Percentiles rank a stretch among this genome's conserved stretches.
Evolutionary conservation across 2,329 filamentous ascomycete species (phyloP).

Genomic region (Emmonsiellopsis sp.): DNA sequence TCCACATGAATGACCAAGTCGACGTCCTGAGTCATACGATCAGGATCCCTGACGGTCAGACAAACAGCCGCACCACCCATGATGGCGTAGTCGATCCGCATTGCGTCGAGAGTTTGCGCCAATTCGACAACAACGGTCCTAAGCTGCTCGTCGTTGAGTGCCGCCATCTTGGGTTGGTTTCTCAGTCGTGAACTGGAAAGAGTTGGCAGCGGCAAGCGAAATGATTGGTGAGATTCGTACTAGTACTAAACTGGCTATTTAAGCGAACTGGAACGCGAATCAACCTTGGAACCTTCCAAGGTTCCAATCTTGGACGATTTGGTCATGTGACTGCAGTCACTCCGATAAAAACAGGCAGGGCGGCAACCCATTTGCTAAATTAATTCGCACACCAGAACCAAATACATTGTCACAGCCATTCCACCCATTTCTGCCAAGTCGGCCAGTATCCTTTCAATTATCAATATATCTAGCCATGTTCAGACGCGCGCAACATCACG

Average conservation of each 20-base stretch:
- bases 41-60: background rate
- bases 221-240: no score
- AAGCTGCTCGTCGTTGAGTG: background rate
- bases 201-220: no score
- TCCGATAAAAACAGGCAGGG: no score
- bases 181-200: no score
- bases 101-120: constrained; percentile 7
- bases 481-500: constrained; percentile 1
- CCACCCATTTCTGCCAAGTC: background rate
- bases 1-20: constrained; percentile 12
- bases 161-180: background rate
- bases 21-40: constrained; percentile 7
- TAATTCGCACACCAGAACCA: no score
- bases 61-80: constrained; percentile 7
- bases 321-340: no score
- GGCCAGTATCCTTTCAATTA: background rate
- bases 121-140: constrained; percentile 3
- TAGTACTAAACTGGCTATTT: no score
- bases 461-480: constrained; percentile 1
- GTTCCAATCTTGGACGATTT: no score
- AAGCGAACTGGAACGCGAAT: no score
- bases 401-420: no score
- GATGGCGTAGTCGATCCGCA: constrained; percentile 11
- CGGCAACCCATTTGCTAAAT: no score
- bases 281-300: no score